A percentile compares a stretch with the other conserved stretches of the same genome.
Evolutionary conservation across 441 rosid species (phyloP).

Genomic region (Jatropha podagrica): DNA sequence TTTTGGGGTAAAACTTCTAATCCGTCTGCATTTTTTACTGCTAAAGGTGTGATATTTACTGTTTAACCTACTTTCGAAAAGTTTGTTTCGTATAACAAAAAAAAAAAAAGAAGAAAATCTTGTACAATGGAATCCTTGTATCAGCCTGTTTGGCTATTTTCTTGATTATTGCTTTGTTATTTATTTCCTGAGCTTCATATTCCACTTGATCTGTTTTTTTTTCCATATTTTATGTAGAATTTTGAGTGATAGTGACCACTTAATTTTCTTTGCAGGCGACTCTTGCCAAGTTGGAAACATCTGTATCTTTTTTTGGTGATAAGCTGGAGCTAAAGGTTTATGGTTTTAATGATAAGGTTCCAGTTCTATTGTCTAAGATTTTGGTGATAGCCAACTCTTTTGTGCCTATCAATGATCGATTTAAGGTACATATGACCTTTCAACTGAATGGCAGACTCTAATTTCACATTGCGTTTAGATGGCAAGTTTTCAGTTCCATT

Average conservation of each 20-base stretch:
- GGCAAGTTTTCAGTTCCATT: conserved; percentile 1
- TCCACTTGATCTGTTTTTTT: conserved; percentile 10
- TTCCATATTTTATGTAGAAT: conserved; percentile 12
- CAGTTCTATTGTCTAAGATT: conserved; percentile 68
- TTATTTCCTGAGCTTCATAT: conserved; percentile 9
- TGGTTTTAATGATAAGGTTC: conserved; percentile 90
- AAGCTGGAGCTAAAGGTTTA: conserved; percentile 87
- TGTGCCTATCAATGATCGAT: conserved; percentile 69
- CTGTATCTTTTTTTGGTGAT: conserved; percentile 62
- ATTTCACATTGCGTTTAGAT: conserved; percentile 15
- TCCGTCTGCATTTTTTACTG: neutral
- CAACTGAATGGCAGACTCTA: neutral
- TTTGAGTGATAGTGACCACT: conserved; percentile 6
- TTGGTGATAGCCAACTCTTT: conserved; percentile 69
- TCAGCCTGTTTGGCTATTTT: conserved; percentile 5
- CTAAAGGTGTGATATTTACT: neutral
- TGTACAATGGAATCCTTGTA: neutral
- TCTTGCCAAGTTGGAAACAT: conserved; percentile 89
- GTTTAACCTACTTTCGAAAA: neutral
- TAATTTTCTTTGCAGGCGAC: conserved; percentile 68
- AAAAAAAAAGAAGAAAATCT: neutral
- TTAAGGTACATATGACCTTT: conserved; percentile 49
- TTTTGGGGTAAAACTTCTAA: neutral
- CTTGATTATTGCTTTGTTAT: neutral
- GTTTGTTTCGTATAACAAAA: neutral